These are phyloP conservation scores for Fomitopsis serialis DNA, from an alignment of 768 basidiomycete species.

Conservation along the genomic window DNA sequence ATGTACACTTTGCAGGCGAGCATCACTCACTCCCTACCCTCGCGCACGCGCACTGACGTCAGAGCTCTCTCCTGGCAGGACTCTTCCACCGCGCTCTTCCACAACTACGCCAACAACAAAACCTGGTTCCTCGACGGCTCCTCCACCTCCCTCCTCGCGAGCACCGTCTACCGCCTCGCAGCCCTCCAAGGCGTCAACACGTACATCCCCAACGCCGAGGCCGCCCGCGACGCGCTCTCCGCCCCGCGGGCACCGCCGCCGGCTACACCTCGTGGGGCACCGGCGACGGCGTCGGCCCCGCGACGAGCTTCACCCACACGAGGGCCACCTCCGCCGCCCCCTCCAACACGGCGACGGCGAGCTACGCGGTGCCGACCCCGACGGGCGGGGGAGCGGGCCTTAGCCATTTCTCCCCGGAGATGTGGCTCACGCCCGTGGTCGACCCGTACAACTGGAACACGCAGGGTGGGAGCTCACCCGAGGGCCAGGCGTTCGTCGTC, in stretches of 20 bases:
- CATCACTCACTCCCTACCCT: conserved; percentile 5
- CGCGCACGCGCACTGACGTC: not conserved
- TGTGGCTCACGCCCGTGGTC: conserved; percentile 73
- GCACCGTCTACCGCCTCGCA: conserved; percentile 71
- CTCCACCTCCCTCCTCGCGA: conserved; percentile 69
- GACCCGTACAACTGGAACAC: conserved; percentile 53
- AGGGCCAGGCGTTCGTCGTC: conserved; percentile 76
- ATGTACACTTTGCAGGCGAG: conserved; percentile 61
- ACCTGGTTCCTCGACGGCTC: conserved; percentile 68
- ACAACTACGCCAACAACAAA: conserved; percentile 64
- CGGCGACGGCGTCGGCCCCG: conserved; percentile 2
- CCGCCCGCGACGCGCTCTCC: conserved; percentile 37
- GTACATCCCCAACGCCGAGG: conserved; percentile 54
- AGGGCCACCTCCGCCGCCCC: not conserved
- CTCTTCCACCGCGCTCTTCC: conserved; percentile 39
- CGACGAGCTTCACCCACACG: not conserved
- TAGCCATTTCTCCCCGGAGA: conserved; percentile 47
- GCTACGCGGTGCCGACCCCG: conserved; percentile 2
- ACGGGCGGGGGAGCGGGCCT: conserved; percentile 16
- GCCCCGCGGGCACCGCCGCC: not conserved
- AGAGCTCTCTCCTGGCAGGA: not conserved
- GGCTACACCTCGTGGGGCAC: conserved; percentile 3
- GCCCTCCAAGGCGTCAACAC: conserved; percentile 44
- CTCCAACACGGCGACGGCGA: not conserved
- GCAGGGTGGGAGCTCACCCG: conserved; percentile 55